phyloP scores from a whole-genome alignment of 1,284 basidiomycete genomes.

The Puccinia polysora region DNA sequence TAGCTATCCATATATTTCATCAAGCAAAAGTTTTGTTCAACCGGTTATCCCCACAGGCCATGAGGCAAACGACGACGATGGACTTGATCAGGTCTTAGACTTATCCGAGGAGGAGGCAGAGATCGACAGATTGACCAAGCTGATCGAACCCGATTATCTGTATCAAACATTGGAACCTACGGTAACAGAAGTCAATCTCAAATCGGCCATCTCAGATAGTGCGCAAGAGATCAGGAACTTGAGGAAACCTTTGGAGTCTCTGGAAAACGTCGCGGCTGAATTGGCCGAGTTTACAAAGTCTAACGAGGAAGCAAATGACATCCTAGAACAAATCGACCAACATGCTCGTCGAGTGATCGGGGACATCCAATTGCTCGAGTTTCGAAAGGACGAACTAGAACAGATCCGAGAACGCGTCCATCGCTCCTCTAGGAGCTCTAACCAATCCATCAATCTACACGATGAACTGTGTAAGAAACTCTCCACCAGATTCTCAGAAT shows the following conservation, averaged over 20 bases:
- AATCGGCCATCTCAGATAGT: slow-evolving; percentile 16
- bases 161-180: background rate
- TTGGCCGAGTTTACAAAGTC: slow-evolving; percentile 26
- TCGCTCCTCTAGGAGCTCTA: background rate
- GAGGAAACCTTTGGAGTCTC: background rate
- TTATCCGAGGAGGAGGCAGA: background rate
- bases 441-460: background rate
- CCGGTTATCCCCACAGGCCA: too few species aligned
- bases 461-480: slow-evolving; percentile 22
- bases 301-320: background rate
- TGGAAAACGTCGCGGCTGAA: slow-evolving; percentile 2
- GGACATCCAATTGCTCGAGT: slow-evolving; percentile 19
- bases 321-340: slow-evolving; percentile 20
- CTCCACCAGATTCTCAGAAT: slow-evolving; percentile 2
- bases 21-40: slow-evolving; percentile 28
- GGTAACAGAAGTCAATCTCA: slow-evolving; percentile 17
- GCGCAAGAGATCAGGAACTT: slow-evolving; percentile 22
- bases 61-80: too few species aligned
- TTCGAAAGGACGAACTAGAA: slow-evolving; percentile 5
- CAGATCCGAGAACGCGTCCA: slow-evolving; percentile 24
- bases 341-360: slow-evolving; percentile 26
- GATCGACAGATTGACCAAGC: slow-evolving; percentile 12
- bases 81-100: background rate
- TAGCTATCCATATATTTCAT: background rate
- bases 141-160: slow-evolving; percentile 35